Base-by-base conservation (phyloP, 768 basidiomycete species). In the Agaricus subrufescens region DNA sequence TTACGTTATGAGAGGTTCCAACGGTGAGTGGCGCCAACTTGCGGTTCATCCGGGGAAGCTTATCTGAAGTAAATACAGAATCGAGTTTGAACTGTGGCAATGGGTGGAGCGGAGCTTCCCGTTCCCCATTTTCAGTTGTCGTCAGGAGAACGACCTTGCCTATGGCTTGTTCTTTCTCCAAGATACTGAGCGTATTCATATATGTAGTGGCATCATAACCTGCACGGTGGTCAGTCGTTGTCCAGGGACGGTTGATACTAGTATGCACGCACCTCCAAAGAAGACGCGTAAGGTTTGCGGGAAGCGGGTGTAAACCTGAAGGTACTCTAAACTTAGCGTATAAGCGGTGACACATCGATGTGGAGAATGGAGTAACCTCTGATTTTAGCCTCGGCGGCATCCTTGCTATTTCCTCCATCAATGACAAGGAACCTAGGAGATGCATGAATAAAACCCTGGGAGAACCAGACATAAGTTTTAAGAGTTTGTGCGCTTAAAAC, bases 281-380 rank as follows among this genome's bases (percentile, higher is more conserved):
- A 89, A 90, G 30, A 91, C 72, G 49, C 83, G 81, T 42, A 87
- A 71, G 7, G 87, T 90, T 65, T 91, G 88, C 9, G 89, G 85
- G 64, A 90, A 84, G 58, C 82, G 79, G 48, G 79, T 75, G 67
- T 81, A 89, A 12, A 85, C 86, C 66, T 86, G 79, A 46, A 91
- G 70, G 67, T 86, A 84, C 67, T 89, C 89, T 89, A 57, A 19
- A 56, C 12, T 25, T 15, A 14, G 40, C 46, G 42, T 42, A 49
- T 57, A 15, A 57, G 43, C 37, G 40, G 31, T 29, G n/a, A 30
- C 14, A 34, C 25, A 8, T 25, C 50, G 38, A 48, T 27, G 9
- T 26, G 3, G n/a, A 26, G 6, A 46, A 37, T 29, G 4, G 19
- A 50, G 27, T 8, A 7, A 87, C 90, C 90, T 75, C 81, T 82